Evolutionary conservation across 805 yeast genomes (phyloP).

Genomic region (Brettanomyces bruxellensis): DNA sequence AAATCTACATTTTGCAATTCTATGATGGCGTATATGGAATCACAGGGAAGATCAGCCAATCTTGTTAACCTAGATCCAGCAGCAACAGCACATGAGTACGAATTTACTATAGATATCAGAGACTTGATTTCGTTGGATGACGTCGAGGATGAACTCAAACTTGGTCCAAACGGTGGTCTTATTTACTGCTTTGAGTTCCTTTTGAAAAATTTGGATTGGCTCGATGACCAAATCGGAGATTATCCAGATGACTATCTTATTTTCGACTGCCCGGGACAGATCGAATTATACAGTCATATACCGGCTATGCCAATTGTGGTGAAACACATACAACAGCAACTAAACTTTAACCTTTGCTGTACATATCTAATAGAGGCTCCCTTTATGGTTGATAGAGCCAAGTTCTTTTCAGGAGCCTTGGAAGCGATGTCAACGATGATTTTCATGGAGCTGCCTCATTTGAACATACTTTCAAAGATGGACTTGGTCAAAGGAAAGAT

Average conservation of each 20-base stretch:
- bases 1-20: slow-evolving; percentile 89
- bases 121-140: slow-evolving; percentile 86
- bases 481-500: slow-evolving; percentile 79
- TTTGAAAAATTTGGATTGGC: slow-evolving; percentile 87
- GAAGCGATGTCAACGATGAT: slow-evolving; percentile 99
- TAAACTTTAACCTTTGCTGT: slow-evolving; percentile 87
- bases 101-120: slow-evolving; percentile 85
- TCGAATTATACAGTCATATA: slow-evolving; percentile 87
- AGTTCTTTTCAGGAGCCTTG: slow-evolving; percentile 90
- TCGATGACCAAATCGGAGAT: slow-evolving; percentile 95
- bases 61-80: slow-evolving; percentile 95
- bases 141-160: slow-evolving; percentile 87
- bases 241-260: slow-evolving; percentile 89
- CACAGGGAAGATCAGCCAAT: slow-evolving; percentile 88
- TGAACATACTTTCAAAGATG: slow-evolving; percentile 78
- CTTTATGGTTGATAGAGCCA: slow-evolving; percentile 80
- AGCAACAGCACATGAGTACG: slow-evolving; percentile 87
- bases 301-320: slow-evolving; percentile 89
- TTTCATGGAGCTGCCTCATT: slow-evolving; percentile 86
- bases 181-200: slow-evolving; percentile 90
- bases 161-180: slow-evolving; percentile 94
- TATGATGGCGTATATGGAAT: slow-evolving; percentile 78
- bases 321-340: slow-evolving; percentile 67
- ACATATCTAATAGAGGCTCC: slow-evolving; percentile 90
- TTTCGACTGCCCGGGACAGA: slow-evolving; percentile 96